Evolutionary conservation across 352 stramenopile genomes (phyloP).

Genomic region (Globisporangium viniferum): DNA sequence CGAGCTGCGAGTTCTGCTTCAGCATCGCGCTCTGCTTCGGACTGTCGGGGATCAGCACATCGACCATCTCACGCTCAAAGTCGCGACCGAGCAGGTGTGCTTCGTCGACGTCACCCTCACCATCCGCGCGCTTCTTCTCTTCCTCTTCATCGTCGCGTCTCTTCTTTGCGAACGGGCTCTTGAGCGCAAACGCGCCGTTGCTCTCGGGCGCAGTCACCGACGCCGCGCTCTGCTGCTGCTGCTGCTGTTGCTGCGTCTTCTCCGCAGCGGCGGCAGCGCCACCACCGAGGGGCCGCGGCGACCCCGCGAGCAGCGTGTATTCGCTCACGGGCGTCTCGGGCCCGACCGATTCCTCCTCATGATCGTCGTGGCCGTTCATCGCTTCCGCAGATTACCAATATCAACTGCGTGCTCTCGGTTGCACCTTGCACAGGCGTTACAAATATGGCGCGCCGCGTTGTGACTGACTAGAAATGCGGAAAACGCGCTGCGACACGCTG

Average conservation of each 20-base stretch:
- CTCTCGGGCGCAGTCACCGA: background rate
- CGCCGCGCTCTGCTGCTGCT: background rate
- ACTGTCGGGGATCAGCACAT: slow-evolving; percentile 22
- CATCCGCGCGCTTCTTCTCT: background rate
- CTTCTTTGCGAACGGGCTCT: slow-evolving; percentile 12
- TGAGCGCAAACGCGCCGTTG: slow-evolving; percentile 8
- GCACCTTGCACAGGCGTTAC: background rate
- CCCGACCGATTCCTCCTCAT: background rate
- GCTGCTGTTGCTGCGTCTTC: background rate
- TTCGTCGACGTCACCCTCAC: slow-evolving; percentile 18
- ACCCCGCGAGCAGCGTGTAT: slow-evolving; percentile 19
- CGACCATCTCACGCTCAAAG: slow-evolving; percentile 17
- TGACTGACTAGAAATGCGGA: background rate
- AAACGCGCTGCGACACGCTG: background rate
- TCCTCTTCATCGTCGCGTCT: background rate
- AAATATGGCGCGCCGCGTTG: background rate
- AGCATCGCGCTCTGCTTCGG: background rate
- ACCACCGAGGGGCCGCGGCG: slow-evolving; percentile 2
- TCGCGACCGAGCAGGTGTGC: slow-evolving; percentile 13
- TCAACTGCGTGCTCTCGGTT: slow-evolving; percentile 27
- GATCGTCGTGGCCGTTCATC: slow-evolving; percentile 3
- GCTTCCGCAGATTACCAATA: background rate
- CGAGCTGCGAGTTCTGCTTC: slow-evolving; percentile 15
- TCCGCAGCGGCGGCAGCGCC: background rate
- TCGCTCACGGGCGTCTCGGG: slow-evolving; percentile 14